phyloP scores from a whole-genome alignment of 1,139 yeast genomes.

The Geotrichum restrictum region DNA sequence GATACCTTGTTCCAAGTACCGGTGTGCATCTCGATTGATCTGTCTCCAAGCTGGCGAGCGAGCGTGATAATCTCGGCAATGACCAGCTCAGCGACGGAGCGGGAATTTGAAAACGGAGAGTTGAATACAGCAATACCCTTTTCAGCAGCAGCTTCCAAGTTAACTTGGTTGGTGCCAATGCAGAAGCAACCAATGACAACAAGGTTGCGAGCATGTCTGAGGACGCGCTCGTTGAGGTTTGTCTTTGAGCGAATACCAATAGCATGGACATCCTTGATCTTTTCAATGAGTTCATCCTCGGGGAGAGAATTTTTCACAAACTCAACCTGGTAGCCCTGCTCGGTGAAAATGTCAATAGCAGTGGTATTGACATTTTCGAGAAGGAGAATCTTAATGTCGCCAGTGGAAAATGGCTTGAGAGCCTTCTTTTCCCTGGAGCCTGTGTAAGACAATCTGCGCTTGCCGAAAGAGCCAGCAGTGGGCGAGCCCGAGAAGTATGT shows the following conservation, averaged over 20 bases:
- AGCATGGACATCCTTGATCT: slow-evolving; percentile 90
- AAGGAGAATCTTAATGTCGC: slow-evolving; percentile 84
- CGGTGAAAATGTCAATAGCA: slow-evolving; percentile 77
- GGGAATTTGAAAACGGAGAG: slow-evolving; percentile 97
- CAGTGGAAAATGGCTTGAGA: slow-evolving; percentile 83
- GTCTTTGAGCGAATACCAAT: slow-evolving; percentile 98
- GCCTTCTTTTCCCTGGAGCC: slow-evolving; percentile 46
- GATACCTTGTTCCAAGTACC: slow-evolving; percentile 98
- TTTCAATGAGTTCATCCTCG: slow-evolving; percentile 92
- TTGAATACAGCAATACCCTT: slow-evolving; percentile 95
- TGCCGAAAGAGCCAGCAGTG: slow-evolving; percentile 24
- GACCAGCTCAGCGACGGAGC: slow-evolving; percentile 97
- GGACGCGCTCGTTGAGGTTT: slow-evolving; percentile 70
- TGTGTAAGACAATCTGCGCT: slow-evolving; percentile 34
- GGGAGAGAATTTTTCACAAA: slow-evolving; percentile 84
- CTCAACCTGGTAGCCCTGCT: slow-evolving; percentile 96
- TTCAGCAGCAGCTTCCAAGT: slow-evolving; percentile 85
- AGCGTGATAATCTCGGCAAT: slow-evolving; percentile 90
- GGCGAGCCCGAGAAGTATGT: slow-evolving; percentile 65
- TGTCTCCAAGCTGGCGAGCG: slow-evolving; percentile 95
- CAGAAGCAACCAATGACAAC: slow-evolving; percentile 96
- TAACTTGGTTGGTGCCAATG: slow-evolving; percentile 98
- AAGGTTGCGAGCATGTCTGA: slow-evolving; percentile 82
- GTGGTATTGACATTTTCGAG: slow-evolving; percentile 92
- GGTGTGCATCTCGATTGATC: slow-evolving; percentile 92